Conservation (phyloP, 1,284 basidiomycete genomes). For the Ustilago hordei region DNA sequence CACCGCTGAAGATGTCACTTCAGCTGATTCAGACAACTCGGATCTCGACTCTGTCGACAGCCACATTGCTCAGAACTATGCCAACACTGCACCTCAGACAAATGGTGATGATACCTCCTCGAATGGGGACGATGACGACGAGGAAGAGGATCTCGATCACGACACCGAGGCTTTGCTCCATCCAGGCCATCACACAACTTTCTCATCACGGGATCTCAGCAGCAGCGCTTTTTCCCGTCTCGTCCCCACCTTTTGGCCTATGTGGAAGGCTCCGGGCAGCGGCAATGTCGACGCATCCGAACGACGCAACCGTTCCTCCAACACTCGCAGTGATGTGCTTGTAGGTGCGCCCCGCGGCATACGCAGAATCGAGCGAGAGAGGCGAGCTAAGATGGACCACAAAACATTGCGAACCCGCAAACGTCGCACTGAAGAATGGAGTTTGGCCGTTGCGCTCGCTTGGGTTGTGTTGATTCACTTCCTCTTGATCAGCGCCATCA, state of each 20-base stretch:
- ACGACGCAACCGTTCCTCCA: conserved; percentile 6
- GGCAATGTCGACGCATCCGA: conserved; percentile 5
- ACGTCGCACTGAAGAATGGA: conserved; percentile 77
- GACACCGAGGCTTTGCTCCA: conserved; percentile 29
- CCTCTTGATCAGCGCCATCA: conserved; percentile 36
- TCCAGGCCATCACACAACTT: conserved; percentile 6
- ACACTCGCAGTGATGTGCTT: conserved; percentile 18
- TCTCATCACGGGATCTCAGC: conserved; percentile 43
- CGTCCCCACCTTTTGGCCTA: conserved; percentile 63
- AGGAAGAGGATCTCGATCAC: conserved; percentile 18
- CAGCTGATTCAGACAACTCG: conserved; percentile 55
- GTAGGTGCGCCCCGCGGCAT: conserved; percentile 41
- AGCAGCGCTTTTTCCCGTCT: conserved; percentile 62
- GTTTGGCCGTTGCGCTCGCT: conserved; percentile 78
- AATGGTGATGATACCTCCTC: conserved; percentile 30
- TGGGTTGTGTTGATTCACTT: conserved; percentile 81
- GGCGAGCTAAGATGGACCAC: conserved; percentile 30
- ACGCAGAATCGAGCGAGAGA: conserved; percentile 36
- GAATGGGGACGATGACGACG: conserved; percentile 23
- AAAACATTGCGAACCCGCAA: conserved; percentile 34
- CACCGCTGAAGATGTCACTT: conserved; percentile 48
- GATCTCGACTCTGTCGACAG: conserved; percentile 66
- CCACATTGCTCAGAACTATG: conserved; percentile 66
- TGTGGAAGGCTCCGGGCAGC: conserved; percentile 62
- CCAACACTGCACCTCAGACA: conserved; percentile 11